phyloP scores from a whole-genome alignment of 352 stramenopile species.

The Globisporangium orthogonon region DNA sequence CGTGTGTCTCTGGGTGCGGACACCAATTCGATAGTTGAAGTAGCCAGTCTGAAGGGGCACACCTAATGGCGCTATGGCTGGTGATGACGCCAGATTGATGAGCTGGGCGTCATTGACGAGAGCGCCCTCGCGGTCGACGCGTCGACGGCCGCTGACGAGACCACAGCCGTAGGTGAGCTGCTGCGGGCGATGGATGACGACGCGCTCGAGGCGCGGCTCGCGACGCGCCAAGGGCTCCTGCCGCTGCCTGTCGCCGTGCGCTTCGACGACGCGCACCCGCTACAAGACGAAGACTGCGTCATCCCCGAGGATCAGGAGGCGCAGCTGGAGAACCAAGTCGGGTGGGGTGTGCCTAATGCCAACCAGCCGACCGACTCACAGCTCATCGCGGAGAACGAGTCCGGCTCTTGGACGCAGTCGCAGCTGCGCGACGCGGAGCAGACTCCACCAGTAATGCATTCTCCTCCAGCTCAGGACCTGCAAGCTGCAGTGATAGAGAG shows the following conservation, averaged over 20 bases:
- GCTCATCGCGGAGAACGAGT: constrained; percentile 62
- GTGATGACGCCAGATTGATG: constrained; percentile 17
- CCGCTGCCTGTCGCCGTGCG: constrained; percentile 1
- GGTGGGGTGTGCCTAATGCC: constrained; percentile 22
- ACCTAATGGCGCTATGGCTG: not conserved
- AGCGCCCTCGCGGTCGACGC: constrained; percentile 39
- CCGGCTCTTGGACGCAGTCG: constrained; percentile 23
- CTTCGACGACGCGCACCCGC: constrained; percentile 35
- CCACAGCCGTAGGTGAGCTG: constrained; percentile 18
- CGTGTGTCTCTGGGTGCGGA: constrained; percentile 30
- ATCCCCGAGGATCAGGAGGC: constrained; percentile 60
- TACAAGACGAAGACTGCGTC: constrained; percentile 51
- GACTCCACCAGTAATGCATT: not conserved
- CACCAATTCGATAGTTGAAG: too few species aligned
- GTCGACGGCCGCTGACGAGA: constrained; percentile 22
- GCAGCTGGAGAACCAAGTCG: constrained; percentile 45
- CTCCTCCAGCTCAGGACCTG: not conserved
- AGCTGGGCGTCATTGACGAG: constrained; percentile 43
- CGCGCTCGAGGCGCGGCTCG: constrained; percentile 38
- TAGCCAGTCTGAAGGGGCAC: too few species aligned
- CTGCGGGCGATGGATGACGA: constrained; percentile 18
- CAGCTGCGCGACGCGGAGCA: constrained; percentile 13
- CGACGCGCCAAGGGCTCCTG: constrained; percentile 33
- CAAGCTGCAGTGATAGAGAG: not conserved
- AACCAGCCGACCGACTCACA: constrained; percentile 45